Base-by-base conservation (phyloP, 164 flowering plant species). In the Aristolochia fimbriata region DNA sequence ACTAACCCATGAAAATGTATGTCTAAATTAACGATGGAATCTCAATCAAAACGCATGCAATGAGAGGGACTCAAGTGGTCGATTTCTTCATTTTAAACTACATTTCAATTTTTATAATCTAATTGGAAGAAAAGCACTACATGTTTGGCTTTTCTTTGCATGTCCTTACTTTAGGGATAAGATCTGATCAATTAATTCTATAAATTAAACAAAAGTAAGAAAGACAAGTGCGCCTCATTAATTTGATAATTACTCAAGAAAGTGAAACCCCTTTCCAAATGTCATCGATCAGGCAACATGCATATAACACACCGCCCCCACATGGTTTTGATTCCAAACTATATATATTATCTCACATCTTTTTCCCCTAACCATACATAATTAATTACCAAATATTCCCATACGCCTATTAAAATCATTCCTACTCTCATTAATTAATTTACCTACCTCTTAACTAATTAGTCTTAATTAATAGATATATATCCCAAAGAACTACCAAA, bases 151-250 rank as follows among this genome's bases (percentile, higher is more conserved):
- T 54, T 54, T 21, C 24, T 20, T 54, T 10, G 22, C 57, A 54
- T 54, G 57, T 54, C 57, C 24, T 12, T 52, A 22, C 56, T 52
- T 52, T 52, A 52, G 56, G 57, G 57, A 13, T 24, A n/a, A 54
- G 23, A 22, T 4, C 56, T 13, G 23, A 22, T n/a, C n/a, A n/a
- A 14, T 13, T 25, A 20, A 13, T 20, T 23, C 56, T 52, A 4
- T 52, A n/a, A n/a, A n/a, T 21, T 4, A 19, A 24, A 24, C 11
- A 21, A 54, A 24, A 54, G 57, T 2, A 20, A 20, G 56, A 19
- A 22, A 52, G 25, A 22, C 22, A 52, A 54, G 57, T 54, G 57
- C 57, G 17, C 57, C 15, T 54, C 13, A 54, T 15, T 27, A 27
- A 27, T 27, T 7, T 21, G 24, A 6, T 54, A 20, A 22, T 20